Conservation (phyloP, 805 yeast species). For the Kluyveromyces aestuarii region DNA sequence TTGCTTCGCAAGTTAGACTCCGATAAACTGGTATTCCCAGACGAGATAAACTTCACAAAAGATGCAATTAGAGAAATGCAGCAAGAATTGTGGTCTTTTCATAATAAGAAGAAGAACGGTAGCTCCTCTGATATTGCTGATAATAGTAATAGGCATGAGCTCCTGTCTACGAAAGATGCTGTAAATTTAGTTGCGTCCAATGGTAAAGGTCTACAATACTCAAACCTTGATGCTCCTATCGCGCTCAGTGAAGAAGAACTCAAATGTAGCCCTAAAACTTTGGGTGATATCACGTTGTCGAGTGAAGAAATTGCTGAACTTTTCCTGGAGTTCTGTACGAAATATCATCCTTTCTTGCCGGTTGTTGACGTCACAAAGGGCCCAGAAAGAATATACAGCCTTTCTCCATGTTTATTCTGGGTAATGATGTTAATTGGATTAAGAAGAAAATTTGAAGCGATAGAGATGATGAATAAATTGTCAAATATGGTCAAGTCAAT, state of each 20-base stretch:
- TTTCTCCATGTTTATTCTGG: conserved; percentile 91
- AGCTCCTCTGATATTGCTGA: not conserved
- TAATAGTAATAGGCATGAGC: not conserved
- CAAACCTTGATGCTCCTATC: not conserved
- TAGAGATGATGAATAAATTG: conserved; percentile 45
- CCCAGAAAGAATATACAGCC: conserved; percentile 66
- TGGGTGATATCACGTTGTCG: conserved; percentile 58
- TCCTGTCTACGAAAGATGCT: not conserved
- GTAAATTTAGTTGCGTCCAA: not conserved
- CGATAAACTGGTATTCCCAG: conserved; percentile 20
- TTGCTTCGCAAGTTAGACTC: conserved; percentile 19
- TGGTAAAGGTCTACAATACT: not conserved
- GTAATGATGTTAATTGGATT: conserved; percentile 79
- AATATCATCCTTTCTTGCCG: conserved; percentile 81
- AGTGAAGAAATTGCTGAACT: conserved; percentile 53
- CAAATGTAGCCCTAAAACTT: conserved; percentile 54
- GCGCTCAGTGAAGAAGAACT: conserved; percentile 31
- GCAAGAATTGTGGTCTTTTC: not conserved
- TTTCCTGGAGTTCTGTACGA: conserved; percentile 59
- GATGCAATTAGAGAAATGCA: conserved; percentile 17
- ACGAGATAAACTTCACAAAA: conserved; percentile 24
- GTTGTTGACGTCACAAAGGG: conserved; percentile 77
- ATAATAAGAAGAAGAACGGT: conserved; percentile 1
- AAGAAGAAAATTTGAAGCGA: conserved; percentile 42
- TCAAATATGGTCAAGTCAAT: conserved; percentile 67